Percentiles rank a stretch among this genome's conserved stretches.
Evolutionary conservation across 495 filamentous ascomycete species (phyloP).

Genomic region (Podospora pseudocomata): DNA sequence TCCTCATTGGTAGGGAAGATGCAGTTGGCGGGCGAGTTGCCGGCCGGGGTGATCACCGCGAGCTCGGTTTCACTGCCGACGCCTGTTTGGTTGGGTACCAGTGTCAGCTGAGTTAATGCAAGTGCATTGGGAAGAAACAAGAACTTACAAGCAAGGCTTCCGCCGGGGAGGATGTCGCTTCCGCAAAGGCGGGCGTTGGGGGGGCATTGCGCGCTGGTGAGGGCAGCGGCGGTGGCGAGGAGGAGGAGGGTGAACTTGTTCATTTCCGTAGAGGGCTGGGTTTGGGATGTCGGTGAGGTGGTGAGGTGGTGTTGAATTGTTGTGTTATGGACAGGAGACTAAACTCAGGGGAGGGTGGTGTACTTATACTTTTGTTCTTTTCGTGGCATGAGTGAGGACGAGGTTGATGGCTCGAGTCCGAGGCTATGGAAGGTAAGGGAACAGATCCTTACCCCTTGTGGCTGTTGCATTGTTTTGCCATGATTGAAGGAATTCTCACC

Average conservation of each 20-base stretch:
- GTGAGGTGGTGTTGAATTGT: neutral
- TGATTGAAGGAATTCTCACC: no score
- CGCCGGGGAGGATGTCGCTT: neutral
- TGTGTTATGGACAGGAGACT: neutral
- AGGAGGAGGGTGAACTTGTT: neutral
- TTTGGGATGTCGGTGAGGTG: no score
- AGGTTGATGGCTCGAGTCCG: no score
- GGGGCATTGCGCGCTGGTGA: neutral
- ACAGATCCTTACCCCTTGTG: no score
- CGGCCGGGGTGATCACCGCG: neutral
- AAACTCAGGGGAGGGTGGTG: no score
- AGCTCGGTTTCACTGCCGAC: neutral
- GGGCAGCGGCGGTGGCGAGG: neutral
- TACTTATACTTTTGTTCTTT: no score
- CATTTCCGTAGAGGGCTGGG: neutral
- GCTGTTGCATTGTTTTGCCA: no score
- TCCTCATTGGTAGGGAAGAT: neutral
- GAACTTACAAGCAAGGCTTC: neutral
- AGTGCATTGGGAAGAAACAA: neutral
- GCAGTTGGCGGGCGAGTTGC: neutral
- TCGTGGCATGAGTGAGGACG: no score
- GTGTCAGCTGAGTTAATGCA: neutral
- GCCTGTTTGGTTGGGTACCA: neutral
- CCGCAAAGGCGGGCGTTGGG: neutral
- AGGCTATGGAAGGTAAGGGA: no score